Evolutionary conservation across 2,329 filamentous ascomycete genomes (phyloP).

Genomic region (Trichoderma guizhouense): DNA sequence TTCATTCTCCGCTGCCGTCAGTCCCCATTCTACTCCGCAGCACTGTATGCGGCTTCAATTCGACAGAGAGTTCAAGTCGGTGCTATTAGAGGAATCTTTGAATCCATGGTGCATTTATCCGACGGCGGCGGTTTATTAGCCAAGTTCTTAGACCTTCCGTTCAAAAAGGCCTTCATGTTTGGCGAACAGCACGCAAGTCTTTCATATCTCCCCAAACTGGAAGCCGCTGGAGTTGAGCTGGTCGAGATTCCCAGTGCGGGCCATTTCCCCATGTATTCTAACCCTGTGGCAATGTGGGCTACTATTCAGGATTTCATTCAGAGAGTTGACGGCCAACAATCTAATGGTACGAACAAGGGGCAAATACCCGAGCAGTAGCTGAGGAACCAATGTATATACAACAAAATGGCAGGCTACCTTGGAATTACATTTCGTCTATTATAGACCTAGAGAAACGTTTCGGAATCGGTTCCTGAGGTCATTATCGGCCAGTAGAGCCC

Average conservation of each 20-base stretch:
- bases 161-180: neutral
- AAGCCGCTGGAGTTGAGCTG: neutral
- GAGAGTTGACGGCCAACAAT: neutral
- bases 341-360: too few species aligned
- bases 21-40: neutral
- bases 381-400: too few species aligned
- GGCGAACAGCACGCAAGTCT: neutral
- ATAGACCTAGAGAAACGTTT: neutral
- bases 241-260: neutral
- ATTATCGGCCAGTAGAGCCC: neutral
- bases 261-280: neutral
- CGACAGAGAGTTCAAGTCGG: neutral
- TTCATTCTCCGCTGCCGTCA: neutral
- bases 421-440: too few species aligned
- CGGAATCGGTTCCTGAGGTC: neutral
- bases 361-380: too few species aligned
- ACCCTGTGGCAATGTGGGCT: neutral
- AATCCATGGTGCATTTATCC: neutral
- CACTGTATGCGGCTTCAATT: neutral
- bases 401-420: too few species aligned
- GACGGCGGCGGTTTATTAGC: neutral
- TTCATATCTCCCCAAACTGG: neutral
- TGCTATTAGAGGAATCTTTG: neutral
- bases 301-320: neutral
- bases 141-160: neutral